These are phyloP conservation scores for Tolypocladium amazonense DNA, from an alignment of 2,329 filamentous ascomycete species.

Conservation along the genomic window DNA sequence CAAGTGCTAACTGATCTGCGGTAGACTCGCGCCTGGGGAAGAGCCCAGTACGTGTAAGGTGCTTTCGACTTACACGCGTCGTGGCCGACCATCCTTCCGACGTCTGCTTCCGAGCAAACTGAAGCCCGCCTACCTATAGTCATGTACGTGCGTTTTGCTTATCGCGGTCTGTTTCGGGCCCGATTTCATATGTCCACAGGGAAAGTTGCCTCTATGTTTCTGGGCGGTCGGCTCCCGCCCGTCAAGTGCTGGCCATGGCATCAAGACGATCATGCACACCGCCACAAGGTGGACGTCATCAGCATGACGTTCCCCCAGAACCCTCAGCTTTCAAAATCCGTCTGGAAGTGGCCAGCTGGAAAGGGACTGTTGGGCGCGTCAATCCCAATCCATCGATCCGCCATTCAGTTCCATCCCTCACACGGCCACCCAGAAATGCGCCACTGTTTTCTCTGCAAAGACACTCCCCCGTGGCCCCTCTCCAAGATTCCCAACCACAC, in stretches of 20 bases:
- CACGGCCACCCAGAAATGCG: conserved; percentile 1
- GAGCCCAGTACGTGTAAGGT: neutral
- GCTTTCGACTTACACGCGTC: neutral
- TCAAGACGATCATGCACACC: neutral
- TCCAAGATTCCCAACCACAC: neutral
- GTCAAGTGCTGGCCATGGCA: neutral
- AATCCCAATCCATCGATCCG: neutral
- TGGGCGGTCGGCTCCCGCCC: neutral
- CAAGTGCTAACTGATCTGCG: neutral
- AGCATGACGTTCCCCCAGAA: neutral
- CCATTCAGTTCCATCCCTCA: neutral
- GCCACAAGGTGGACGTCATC: neutral
- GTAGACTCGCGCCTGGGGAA: neutral
- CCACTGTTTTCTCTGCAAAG: conserved; percentile 4
- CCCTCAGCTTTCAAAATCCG: too few species aligned
- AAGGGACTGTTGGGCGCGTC: neutral
- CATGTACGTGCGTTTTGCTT: neutral
- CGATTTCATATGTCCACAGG: neutral
- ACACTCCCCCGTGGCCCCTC: neutral
- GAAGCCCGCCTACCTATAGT: neutral
- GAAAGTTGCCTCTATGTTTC: neutral
- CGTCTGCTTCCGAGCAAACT: neutral
- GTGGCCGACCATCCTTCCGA: neutral
- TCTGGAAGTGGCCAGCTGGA: neutral
- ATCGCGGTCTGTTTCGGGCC: neutral